Evolutionary conservation across 805 yeast genomes (phyloP).

Genomic region (Wickerhamiella nectarea): DNA sequence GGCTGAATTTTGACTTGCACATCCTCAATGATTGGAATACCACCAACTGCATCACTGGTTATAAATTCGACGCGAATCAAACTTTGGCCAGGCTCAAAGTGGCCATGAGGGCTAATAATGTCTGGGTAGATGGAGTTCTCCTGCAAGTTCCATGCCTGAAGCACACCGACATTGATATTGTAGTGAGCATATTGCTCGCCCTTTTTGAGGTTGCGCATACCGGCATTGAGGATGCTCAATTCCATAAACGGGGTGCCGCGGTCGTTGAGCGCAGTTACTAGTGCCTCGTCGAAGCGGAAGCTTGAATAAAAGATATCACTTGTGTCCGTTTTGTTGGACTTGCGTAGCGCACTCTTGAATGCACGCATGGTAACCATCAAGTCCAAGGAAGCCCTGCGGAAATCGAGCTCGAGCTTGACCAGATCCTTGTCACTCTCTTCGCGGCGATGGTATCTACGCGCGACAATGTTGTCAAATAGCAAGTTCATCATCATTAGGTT

Average conservation of each 20-base stretch:
- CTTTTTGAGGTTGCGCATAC: conserved; percentile 47
- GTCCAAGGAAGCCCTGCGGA: conserved; percentile 20
- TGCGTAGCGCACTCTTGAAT: conserved; percentile 23
- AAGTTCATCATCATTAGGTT: conserved; percentile 32
- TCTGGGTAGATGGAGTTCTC: conserved; percentile 52
- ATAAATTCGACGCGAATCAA: conserved; percentile 48
- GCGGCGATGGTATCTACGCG: not conserved
- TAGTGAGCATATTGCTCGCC: conserved; percentile 57
- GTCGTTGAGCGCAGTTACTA: conserved; percentile 54
- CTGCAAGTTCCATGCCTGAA: conserved; percentile 58
- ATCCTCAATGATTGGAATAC: conserved; percentile 63
- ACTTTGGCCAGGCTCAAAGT: conserved; percentile 22
- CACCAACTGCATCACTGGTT: conserved; percentile 79
- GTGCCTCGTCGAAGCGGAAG: conserved; percentile 53
- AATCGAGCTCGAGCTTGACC: conserved; percentile 23
- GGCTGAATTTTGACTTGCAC: conserved; percentile 53
- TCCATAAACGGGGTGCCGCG: conserved; percentile 53
- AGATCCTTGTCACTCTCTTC: conserved; percentile 15
- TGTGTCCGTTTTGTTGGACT: conserved; percentile 23
- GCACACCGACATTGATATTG: conserved; percentile 40
- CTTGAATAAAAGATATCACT: conserved; percentile 32
- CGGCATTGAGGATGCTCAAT: conserved; percentile 47
- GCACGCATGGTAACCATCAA: conserved; percentile 27
- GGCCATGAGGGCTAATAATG: conserved; percentile 40
- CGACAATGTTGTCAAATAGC: conserved; percentile 31